phyloP scores from a whole-genome alignment of 352 stramenopile genomes.

The Phytophthora pseudosyringae region DNA sequence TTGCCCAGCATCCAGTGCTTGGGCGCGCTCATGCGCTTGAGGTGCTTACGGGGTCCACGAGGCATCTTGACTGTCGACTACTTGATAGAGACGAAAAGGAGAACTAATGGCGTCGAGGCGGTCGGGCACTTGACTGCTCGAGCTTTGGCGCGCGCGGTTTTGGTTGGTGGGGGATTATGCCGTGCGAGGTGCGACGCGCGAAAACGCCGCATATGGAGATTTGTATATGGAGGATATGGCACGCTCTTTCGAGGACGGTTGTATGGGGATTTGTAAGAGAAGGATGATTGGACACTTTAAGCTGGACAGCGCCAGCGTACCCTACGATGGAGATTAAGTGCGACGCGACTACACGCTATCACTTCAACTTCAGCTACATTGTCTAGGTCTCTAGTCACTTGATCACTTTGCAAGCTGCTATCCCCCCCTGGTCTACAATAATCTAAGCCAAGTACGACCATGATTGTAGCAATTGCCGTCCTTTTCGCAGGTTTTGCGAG shows the following conservation, averaged over 20 bases:
- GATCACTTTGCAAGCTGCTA: no score
- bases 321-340: neutral
- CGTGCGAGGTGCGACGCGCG: neutral
- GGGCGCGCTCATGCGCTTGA: conserved; percentile 87
- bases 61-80: conserved; percentile 64
- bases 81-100: conserved; percentile 60
- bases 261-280: conserved; percentile 1
- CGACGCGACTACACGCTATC: neutral
- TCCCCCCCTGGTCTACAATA: no score
- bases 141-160: neutral
- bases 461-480: no score
- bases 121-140: neutral
- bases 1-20: conserved; percentile 93
- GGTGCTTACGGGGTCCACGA: conserved; percentile 87
- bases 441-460: no score
- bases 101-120: conserved; percentile 42
- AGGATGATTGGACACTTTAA: neutral
- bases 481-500: no score
- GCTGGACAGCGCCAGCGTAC: neutral
- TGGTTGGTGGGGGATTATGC: conserved; percentile 39
- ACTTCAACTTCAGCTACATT: no score
- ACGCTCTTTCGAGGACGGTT: conserved; percentile 6
- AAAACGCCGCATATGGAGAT: conserved; percentile 14
- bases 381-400: no score
- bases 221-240: conserved; percentile 2